Evolutionary conservation across 805 yeast species (phyloP).

Genomic region (Candida krabiensis): DNA sequence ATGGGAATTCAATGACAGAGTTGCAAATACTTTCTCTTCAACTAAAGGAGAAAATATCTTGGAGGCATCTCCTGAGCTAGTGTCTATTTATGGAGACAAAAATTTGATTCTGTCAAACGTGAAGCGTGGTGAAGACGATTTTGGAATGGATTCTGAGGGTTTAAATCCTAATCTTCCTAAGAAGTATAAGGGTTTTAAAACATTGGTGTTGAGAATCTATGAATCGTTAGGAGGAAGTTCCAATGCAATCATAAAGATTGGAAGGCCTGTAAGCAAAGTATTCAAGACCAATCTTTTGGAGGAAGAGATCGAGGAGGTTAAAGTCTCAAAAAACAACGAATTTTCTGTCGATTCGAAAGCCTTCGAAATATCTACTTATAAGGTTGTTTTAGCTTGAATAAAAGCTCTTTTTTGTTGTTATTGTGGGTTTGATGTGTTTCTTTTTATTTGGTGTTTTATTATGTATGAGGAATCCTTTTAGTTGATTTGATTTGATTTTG

Average conservation of each 20-base stretch:
- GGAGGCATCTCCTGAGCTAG: conserved; percentile 14
- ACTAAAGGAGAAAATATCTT: conserved; percentile 3
- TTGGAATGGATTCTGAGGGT: conserved; percentile 34
- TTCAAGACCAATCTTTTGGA: conserved; percentile 61
- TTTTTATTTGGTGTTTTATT: neutral
- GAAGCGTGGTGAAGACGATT: conserved; percentile 87
- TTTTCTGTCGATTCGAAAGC: conserved; percentile 55
- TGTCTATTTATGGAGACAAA: conserved; percentile 45
- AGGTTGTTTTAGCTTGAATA: conserved; percentile 42
- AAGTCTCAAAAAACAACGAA: conserved; percentile 24
- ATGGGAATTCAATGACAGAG: conserved; percentile 71
- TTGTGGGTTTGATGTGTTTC: neutral
- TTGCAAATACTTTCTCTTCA: conserved; percentile 18
- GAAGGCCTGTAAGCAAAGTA: conserved; percentile 46
- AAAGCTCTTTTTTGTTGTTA: too few relatives aligned
- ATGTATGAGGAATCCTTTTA: too few relatives aligned
- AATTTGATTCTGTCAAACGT: conserved; percentile 71
- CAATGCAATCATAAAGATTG: conserved; percentile 48
- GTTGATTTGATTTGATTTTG: too few relatives aligned
- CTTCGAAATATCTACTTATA: conserved; percentile 74
- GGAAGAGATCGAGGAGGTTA: conserved; percentile 43
- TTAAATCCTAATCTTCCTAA: conserved; percentile 36
- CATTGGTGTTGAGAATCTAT: conserved; percentile 72
- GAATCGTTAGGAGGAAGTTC: conserved; percentile 86
- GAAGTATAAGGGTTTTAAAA: conserved; percentile 43